Base-by-base conservation (phyloP, 2,329 filamentous ascomycete genomes). In the Epichloe baconii region DNA sequence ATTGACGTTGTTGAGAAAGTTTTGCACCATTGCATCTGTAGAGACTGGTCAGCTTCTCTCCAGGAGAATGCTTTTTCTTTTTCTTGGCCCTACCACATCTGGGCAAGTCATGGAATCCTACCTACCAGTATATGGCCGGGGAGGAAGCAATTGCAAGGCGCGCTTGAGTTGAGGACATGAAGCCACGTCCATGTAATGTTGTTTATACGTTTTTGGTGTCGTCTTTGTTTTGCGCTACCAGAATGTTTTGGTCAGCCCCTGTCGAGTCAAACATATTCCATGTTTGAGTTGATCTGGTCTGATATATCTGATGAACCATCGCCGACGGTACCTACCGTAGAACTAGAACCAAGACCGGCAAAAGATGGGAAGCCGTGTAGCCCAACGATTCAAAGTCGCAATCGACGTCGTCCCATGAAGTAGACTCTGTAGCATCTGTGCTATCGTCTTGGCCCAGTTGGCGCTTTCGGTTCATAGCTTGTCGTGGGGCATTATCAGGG, bases 1-100 rank as follows among this genome's bases (percentile, higher is more conserved):
- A 52, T 70, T 70, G 54, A 65, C 66, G 41, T 62, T 60, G 47
- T 61, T 59, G 14, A 70, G 56, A 49, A 69, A 70, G 55, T 67
- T 67, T 40, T 70, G 63, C 10, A 70, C 61, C 6, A 70, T 58
- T 10, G 56, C 57, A 52, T 69, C 68, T 70, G 35, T 26, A 31
- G 37, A 41, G 5, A 11, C n/a, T 42, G 21, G 10, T 43, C 17
- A 49, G 43, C n/a, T 23, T 47, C 15, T 17, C 4, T 10, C 8
- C 12, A 7, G n/a, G 8, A 36, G n/a, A n/a, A 31, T 11, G 19
- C 23, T 23, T 4, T 5, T 34, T 23, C 2, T 5, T 5, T 21
- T 19, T 36, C 14, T 34, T 6, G 23, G 3, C 38, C 10, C 10
- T 15, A 15, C 6, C 36, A 38, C 31, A 45, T 19, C 44, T 35